A percentile compares a stretch with the other conserved stretches of the same genome.
Conservation (phyloP, 805 yeast genomes). For the Metahyphopichia silvanorum region DNA sequence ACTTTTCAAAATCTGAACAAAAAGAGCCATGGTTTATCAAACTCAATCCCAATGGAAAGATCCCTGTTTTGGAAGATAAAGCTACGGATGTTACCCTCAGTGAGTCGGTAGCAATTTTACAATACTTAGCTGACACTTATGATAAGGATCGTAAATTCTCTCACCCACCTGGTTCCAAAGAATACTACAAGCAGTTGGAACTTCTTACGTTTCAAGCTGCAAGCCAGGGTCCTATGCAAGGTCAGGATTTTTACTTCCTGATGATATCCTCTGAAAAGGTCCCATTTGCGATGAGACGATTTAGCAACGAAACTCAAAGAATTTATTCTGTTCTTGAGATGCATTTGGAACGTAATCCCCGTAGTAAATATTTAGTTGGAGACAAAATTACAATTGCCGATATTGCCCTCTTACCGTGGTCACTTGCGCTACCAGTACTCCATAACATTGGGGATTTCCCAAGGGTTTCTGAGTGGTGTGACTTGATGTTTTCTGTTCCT, state of each 20-base stretch:
- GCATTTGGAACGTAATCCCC: conserved; percentile 43
- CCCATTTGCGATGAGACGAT: conserved; percentile 54
- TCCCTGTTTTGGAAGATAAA: conserved; percentile 50
- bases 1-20: conserved; percentile 41
- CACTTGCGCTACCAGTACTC: conserved; percentile 7
- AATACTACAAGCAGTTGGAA: conserved; percentile 52
- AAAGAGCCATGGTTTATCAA: conserved; percentile 56
- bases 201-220: conserved; percentile 58
- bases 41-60: conserved; percentile 60
- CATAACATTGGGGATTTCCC: conserved; percentile 43
- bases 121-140: conserved; percentile 57
- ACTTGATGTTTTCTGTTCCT: conserved; percentile 25
- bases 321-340: conserved; percentile 53
- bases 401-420: conserved; percentile 49
- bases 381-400: conserved; percentile 61
- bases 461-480: conserved; percentile 37
- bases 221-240: conserved; percentile 60
- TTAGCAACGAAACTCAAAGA: conserved; percentile 48
- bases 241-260: conserved; percentile 53
- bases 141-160: conserved; percentile 51
- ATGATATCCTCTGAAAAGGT: conserved; percentile 46
- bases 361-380: conserved; percentile 50
- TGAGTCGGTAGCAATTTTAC: conserved; percentile 62
- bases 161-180: conserved; percentile 30
- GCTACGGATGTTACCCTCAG: conserved; percentile 45